Percentiles rank a stretch among this genome's conserved stretches.
These are phyloP conservation scores for Fomitopsis palustris DNA, from an alignment of 1,284 basidiomycete genomes.

Conservation along the genomic window DNA sequence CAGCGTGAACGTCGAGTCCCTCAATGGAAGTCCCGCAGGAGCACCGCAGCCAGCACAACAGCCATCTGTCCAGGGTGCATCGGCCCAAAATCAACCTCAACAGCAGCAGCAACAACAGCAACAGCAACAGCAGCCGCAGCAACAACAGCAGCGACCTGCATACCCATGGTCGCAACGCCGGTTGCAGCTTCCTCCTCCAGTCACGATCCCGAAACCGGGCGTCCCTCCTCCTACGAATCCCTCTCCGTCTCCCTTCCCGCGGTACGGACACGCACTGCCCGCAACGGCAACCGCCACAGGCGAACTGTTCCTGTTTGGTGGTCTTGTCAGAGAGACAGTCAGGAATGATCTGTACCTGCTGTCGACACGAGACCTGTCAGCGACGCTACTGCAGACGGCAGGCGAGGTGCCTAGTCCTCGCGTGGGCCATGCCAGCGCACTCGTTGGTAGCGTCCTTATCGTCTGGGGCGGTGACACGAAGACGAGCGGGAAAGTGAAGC, in stretches of 20 bases:
- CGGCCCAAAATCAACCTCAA: slow-evolving; percentile 23
- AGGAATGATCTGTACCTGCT: slow-evolving; percentile 95
- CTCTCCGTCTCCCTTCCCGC: slow-evolving; percentile 88
- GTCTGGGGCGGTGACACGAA: slow-evolving; percentile 99
- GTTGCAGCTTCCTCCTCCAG: slow-evolving; percentile 61
- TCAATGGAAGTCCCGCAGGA: slow-evolving; percentile 4
- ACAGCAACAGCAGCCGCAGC: slow-evolving; percentile 37
- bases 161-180: slow-evolving; percentile 80
- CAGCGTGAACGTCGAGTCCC: slow-evolving; percentile 15
- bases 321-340: slow-evolving; percentile 88
- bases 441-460: slow-evolving; percentile 94
- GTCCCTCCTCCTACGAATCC: slow-evolving; percentile 54
- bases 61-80: slow-evolving; percentile 17
- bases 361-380: slow-evolving; percentile 75
- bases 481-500: slow-evolving; percentile 61
- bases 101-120: slow-evolving; percentile 35
- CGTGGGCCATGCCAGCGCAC: slow-evolving; percentile 94
- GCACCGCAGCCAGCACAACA: slow-evolving; percentile 2
- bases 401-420: slow-evolving; percentile 89
- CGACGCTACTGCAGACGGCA: slow-evolving; percentile 79
- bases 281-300: slow-evolving; percentile 77
- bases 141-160: slow-evolving; percentile 55
- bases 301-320: slow-evolving; percentile 96
- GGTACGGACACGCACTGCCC: slow-evolving; percentile 97
- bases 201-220: slow-evolving; percentile 59